These are phyloP conservation scores for Chaetomium tenue DNA, from an alignment of 495 filamentous ascomycete genomes.

Conservation along the genomic window DNA sequence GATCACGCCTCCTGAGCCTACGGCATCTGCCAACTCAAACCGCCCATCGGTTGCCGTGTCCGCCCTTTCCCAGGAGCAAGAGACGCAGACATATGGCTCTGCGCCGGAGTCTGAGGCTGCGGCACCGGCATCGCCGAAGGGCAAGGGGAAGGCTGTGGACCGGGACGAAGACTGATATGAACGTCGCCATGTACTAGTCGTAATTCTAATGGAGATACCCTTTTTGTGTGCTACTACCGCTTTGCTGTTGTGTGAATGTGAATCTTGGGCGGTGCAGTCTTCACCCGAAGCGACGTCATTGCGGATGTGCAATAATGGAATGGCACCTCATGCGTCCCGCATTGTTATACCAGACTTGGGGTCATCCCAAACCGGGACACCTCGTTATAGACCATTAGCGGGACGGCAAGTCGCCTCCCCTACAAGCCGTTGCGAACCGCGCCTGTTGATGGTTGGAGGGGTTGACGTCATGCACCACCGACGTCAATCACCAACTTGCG, in stretches of 20 bases:
- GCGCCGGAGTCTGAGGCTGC: neutral
- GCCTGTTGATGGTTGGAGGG: neutral
- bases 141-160: constrained; percentile 16
- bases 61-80: constrained; percentile 15
- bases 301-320: no score
- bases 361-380: neutral
- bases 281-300: neutral
- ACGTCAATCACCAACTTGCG: constrained; percentile 5
- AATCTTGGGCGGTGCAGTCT: neutral
- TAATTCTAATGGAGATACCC: constrained; percentile 25
- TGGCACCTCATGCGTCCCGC: no score
- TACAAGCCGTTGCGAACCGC: neutral
- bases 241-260: neutral
- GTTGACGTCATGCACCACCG: constrained; percentile 23
- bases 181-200: neutral
- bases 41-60: constrained; percentile 17
- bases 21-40: constrained; percentile 1
- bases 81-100: neutral
- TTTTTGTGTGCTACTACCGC: neutral
- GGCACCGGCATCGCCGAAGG: constrained; percentile 5
- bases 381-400: neutral
- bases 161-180: neutral
- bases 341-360: neutral
- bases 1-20: constrained; percentile 8
- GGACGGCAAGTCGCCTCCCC: neutral